Percentiles rank a stretch among this genome's conserved stretches.
Evolutionary conservation across 176 grass and related monocot species (phyloP).

Genomic region (Urochloa ruziziensis): DNA sequence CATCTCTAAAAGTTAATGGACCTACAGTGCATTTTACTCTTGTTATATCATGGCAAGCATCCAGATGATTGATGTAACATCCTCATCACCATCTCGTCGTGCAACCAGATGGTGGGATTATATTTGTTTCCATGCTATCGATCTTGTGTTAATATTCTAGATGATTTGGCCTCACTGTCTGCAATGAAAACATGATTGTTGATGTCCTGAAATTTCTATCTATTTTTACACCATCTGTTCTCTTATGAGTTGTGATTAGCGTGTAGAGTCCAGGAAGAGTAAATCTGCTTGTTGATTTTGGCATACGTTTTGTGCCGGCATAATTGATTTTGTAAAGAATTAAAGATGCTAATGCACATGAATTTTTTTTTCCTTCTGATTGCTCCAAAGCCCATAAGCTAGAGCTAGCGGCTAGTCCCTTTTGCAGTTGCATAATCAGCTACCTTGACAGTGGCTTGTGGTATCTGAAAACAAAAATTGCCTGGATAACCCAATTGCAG

Average conservation of each 20-base stretch:
- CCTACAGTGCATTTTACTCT: too few relatives aligned
- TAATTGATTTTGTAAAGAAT: not conserved
- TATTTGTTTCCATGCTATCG: too few relatives aligned
- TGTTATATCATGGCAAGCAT: not conserved
- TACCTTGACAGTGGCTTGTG: too few relatives aligned
- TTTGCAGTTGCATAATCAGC: too few relatives aligned
- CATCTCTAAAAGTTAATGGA: too few relatives aligned
- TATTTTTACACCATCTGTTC: not conserved
- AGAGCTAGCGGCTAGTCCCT: not conserved
- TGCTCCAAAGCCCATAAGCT: not conserved
- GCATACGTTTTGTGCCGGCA: too few relatives aligned
- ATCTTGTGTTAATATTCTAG: not conserved
- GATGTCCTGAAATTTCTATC: not conserved
- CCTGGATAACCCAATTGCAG: too few relatives aligned
- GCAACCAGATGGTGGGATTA: too few relatives aligned
- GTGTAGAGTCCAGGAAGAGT: not conserved
- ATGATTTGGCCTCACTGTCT: too few relatives aligned
- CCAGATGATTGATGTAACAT: not conserved
- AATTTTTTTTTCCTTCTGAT: not conserved
- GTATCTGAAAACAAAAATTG: not conserved
- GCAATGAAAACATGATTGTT: not conserved
- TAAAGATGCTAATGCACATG: not conserved
- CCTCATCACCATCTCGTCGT: not conserved
- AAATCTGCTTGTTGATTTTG: not conserved
- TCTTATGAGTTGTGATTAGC: not conserved